Conservation (phyloP, 345 rosid genomes). For the Eucalyptus regnans region DNA sequence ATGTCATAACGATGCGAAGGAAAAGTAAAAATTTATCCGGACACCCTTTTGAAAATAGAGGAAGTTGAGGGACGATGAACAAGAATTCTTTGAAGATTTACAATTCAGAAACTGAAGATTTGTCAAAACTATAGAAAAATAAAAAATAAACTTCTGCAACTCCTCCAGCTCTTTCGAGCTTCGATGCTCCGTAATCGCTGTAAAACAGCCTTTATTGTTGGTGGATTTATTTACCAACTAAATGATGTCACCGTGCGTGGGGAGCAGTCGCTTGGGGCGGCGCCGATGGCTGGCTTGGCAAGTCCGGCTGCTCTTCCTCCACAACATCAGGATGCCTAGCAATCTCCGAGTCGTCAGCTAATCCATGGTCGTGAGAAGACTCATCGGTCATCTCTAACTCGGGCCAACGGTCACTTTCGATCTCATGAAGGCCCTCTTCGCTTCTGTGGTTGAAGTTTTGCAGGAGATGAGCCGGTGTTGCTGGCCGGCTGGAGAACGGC, state of each 20-base stretch:
- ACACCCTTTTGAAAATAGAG: background rate
- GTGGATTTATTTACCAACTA: background rate
- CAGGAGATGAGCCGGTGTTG: constrained; percentile 65
- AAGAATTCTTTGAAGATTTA: background rate
- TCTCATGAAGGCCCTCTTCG: constrained; percentile 19
- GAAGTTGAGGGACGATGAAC: background rate
- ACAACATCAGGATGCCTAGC: background rate
- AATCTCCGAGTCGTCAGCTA: background rate
- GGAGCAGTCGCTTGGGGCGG: background rate
- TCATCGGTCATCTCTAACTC: constrained; percentile 24
- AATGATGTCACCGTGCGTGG: background rate
- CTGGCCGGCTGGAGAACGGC: constrained; percentile 46
- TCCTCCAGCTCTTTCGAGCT: background rate
- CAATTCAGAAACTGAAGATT: background rate
- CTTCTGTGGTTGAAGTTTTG: constrained; percentile 29
- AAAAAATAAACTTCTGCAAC: background rate
- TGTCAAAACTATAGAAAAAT: background rate
- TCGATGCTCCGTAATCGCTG: background rate
- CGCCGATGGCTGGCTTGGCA: background rate
- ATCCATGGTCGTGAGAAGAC: background rate
- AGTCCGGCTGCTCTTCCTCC: background rate
- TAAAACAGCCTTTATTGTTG: background rate
- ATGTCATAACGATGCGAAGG: background rate
- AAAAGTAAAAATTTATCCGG: background rate
- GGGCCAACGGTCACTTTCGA: constrained; percentile 26